A percentile compares a stretch with the other conserved stretches of the same genome.
phyloP scores from a whole-genome alignment of 331 rosid genomes.

The Telfairia occidentalis region DNA sequence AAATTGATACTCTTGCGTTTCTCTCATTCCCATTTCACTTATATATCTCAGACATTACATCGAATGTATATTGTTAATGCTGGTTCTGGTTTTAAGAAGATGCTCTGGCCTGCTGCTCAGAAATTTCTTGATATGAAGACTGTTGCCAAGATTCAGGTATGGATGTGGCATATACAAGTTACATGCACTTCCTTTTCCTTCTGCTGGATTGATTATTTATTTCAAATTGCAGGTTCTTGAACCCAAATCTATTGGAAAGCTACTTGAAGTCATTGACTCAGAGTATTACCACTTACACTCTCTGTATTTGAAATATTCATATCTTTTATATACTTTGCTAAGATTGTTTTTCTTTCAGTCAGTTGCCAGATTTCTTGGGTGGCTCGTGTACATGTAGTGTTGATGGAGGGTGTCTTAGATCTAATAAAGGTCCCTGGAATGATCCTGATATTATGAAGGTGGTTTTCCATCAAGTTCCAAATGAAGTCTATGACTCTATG shows the following conservation, averaged over 20 bases:
- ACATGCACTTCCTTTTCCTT: background rate
- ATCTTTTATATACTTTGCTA: conserved; percentile 1
- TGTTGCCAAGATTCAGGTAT: conserved; percentile 65
- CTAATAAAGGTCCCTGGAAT: conserved; percentile 84
- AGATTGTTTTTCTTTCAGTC: conserved; percentile 35
- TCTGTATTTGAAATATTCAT: background rate
- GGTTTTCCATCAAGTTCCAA: background rate
- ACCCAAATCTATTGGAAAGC: conserved; percentile 32
- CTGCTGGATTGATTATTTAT: background rate
- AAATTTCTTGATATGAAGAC: conserved; percentile 74
- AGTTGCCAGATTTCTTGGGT: conserved; percentile 81
- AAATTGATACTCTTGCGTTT: background rate
- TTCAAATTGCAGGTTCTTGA: conserved; percentile 46
- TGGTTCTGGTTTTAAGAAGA: conserved; percentile 76
- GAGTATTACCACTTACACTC: conserved; percentile 29
- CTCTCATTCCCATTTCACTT: background rate
- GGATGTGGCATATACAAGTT: conserved; percentile 1
- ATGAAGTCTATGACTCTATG: background rate
- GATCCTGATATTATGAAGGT: conserved; percentile 81
- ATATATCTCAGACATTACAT: conserved; percentile 52
- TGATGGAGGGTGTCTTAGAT: conserved; percentile 77
- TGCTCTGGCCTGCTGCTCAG: conserved; percentile 95
- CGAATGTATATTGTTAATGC: conserved; percentile 84
- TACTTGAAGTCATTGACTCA: conserved; percentile 65
- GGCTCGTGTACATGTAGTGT: conserved; percentile 64